Evolutionary conservation across 805 yeast species (phyloP).

Genomic region (Myxozyma udenii): DNA sequence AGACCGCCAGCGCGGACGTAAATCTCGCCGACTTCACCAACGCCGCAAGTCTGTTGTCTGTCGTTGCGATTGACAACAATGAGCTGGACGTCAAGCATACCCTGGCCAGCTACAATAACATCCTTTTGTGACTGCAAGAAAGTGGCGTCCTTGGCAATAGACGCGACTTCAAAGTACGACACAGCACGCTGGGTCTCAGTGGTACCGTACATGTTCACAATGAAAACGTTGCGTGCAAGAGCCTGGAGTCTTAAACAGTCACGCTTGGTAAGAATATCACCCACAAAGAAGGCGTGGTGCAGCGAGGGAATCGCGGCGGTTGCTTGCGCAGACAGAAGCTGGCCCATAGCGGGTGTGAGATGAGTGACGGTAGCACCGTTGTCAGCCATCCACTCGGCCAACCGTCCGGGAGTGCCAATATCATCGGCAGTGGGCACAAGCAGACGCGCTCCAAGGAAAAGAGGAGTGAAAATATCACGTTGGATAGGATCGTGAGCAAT

Average conservation of each 20-base stretch:
- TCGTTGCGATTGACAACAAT: slow-evolving; percentile 90
- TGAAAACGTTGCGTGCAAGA: slow-evolving; percentile 80
- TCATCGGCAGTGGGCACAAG: slow-evolving; percentile 95
- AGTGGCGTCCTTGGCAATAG: slow-evolving; percentile 62
- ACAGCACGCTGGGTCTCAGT: slow-evolving; percentile 99
- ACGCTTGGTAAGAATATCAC: slow-evolving; percentile 94
- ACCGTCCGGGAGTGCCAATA: slow-evolving; percentile 95
- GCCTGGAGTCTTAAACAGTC: slow-evolving; percentile 92
- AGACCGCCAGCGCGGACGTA: slow-evolving; percentile 98
- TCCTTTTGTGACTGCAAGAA: slow-evolving; percentile 85
- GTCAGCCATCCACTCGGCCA: slow-evolving; percentile 95
- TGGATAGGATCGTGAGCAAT: slow-evolving; percentile 99
- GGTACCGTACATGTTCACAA: slow-evolving; percentile 98
- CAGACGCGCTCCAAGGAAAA: slow-evolving; percentile 89
- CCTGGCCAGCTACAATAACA: slow-evolving; percentile 97
- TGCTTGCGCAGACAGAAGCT: slow-evolving; percentile 92
- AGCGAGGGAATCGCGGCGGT: slow-evolving; percentile 75
- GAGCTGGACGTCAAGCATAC: slow-evolving; percentile 93
- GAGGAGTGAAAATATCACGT: slow-evolving; percentile 98
- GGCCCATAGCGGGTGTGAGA: slow-evolving; percentile 99
- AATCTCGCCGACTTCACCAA: slow-evolving; percentile 98
- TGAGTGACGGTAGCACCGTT: slow-evolving; percentile 94
- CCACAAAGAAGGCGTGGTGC: slow-evolving; percentile 97
- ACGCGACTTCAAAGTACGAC: slow-evolving; percentile 83
- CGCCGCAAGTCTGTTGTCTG: slow-evolving; percentile 87